A percentile compares a stretch with the other conserved stretches of the same genome.
Conservation (phyloP, 2,329 filamentous ascomycete genomes). For the Penicillium hesseltinei region DNA sequence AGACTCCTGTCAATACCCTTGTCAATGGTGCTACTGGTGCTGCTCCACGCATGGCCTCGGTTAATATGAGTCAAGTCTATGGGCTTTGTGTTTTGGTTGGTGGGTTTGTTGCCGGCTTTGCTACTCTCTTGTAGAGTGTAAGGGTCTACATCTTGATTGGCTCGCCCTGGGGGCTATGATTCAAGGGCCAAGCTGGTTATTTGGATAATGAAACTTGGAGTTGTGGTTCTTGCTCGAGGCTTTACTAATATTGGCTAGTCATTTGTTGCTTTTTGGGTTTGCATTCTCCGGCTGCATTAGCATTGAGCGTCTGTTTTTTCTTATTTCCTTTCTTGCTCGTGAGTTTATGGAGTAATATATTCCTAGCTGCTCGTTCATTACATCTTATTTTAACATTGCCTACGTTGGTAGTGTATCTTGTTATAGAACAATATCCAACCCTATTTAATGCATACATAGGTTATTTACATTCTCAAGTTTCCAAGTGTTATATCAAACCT, state of each 20-base stretch:
- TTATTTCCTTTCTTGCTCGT: constrained; percentile 5
- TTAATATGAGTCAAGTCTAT: constrained; percentile 57
- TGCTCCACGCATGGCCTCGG: constrained; percentile 34
- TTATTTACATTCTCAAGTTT: neutral
- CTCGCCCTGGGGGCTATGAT: neutral
- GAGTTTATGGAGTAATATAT: neutral
- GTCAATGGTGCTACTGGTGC: constrained; percentile 32
- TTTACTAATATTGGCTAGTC: neutral
- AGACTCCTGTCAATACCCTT: constrained; percentile 33
- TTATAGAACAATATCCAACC: neutral
- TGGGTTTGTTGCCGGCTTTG: constrained; percentile 59
- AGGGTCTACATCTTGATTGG: neutral
- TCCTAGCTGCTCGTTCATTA: neutral
- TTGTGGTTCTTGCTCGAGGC: neutral
- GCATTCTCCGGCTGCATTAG: constrained; percentile 16
- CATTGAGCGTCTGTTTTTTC: constrained; percentile 14
- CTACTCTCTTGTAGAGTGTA: constrained; percentile 48
- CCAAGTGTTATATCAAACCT: neutral
- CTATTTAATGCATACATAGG: neutral
- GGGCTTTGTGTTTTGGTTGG: constrained; percentile 55
- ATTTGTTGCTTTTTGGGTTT: neutral
- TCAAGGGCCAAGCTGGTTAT: neutral
- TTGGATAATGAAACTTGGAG: neutral
- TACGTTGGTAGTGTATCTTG: neutral
- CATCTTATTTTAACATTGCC: neutral